Conservation (phyloP, 805 yeast species). For the Wickerhamia fluorescens region DNA sequence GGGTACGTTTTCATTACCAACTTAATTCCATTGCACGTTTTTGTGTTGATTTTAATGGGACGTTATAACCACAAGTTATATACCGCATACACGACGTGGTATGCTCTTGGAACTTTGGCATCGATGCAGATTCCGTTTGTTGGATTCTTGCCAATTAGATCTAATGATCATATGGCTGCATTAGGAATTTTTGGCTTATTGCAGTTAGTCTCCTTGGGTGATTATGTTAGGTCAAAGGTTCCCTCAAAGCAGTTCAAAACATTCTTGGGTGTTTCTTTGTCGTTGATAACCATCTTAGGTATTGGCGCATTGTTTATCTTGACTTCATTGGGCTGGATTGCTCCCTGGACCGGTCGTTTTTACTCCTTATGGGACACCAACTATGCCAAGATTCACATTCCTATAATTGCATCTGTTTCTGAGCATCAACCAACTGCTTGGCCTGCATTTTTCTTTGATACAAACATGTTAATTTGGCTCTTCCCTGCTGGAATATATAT, state of each 20-base stretch:
- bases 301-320: conserved; percentile 65
- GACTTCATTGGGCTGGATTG: conserved; percentile 88
- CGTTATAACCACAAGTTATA: conserved; percentile 79
- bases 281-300: conserved; percentile 54
- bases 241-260: conserved; percentile 67
- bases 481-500: conserved; percentile 97
- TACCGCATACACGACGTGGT: conserved; percentile 94
- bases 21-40: conserved; percentile 91
- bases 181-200: conserved; percentile 93
- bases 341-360: conserved; percentile 99
- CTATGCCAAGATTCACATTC: conserved; percentile 96
- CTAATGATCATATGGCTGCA: conserved; percentile 98
- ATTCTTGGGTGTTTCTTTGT: conserved; percentile 55
- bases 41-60: conserved; percentile 88
- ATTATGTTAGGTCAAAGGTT: conserved; percentile 68
- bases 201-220: conserved; percentile 83
- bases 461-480: conserved; percentile 88
- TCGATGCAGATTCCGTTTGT: conserved; percentile 99
- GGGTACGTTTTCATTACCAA: conserved; percentile 98
- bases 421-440: conserved; percentile 99
- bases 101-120: conserved; percentile 92
- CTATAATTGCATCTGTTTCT: conserved; percentile 96
- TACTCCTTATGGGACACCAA: conserved; percentile 97
- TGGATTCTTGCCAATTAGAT: conserved; percentile 92
- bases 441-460: conserved; percentile 96